Evolutionary conservation across 164 flowering plant species (phyloP).

Genomic region (Paratinospora sagittata): DNA sequence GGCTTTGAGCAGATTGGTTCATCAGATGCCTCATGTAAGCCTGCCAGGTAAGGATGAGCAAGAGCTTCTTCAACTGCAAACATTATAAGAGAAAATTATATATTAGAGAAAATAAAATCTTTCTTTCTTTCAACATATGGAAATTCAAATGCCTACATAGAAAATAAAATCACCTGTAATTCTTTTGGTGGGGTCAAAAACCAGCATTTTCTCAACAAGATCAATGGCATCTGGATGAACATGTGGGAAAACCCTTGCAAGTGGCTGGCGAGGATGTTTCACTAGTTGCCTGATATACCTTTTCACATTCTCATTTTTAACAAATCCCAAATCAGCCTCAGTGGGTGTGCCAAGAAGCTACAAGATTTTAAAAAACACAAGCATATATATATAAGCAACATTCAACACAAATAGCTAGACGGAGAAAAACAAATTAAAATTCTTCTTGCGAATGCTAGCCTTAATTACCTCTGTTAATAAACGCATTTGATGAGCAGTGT

Average conservation of each 20-base stretch:
- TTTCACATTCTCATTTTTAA: conserved; percentile 65
- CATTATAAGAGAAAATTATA: conserved; percentile 4
- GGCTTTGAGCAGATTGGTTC: conserved; percentile 72
- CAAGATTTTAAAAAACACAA: conserved; percentile 7
- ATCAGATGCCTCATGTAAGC: conserved; percentile 71
- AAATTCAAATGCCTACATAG: too few species aligned
- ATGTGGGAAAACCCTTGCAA: conserved; percentile 55
- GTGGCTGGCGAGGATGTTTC: conserved; percentile 46
- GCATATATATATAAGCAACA: neutral
- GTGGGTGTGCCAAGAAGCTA: conserved; percentile 90
- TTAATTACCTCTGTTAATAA: conserved; percentile 67
- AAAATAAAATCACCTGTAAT: conserved; percentile 55
- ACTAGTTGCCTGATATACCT: conserved; percentile 66
- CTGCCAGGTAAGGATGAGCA: conserved; percentile 84
- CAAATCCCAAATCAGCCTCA: conserved; percentile 78
- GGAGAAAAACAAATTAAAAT: neutral
- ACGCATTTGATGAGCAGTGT: conserved; percentile 90
- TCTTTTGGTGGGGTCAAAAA: conserved; percentile 79
- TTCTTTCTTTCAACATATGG: too few species aligned
- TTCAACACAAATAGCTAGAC: neutral
- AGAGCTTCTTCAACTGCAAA: conserved; percentile 84
- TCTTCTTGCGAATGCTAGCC: conserved; percentile 3
- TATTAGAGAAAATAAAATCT: neutral
- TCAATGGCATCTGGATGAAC: conserved; percentile 80
- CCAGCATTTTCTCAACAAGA: conserved; percentile 83